phyloP scores from a whole-genome alignment of 257 asterid genomes.

The Coffea eugenioides region DNA sequence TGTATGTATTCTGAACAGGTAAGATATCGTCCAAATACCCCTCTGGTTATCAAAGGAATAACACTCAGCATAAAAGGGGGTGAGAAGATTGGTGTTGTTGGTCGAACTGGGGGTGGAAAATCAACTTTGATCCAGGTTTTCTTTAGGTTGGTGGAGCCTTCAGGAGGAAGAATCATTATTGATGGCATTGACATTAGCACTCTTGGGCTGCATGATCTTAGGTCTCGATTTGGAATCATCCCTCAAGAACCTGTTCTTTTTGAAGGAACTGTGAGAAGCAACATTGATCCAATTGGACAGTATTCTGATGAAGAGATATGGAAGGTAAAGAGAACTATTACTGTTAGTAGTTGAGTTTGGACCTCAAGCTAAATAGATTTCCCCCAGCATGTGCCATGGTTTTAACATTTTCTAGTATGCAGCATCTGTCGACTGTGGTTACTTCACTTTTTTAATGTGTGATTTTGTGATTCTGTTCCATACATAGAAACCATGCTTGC shows the following conservation, averaged over 20 bases:
- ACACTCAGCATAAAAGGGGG: conserved; percentile 76
- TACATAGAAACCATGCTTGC: background rate
- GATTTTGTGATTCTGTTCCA: background rate
- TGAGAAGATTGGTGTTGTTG: conserved; percentile 93
- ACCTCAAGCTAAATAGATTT: background rate
- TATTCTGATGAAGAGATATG: conserved; percentile 91
- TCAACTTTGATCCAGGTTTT: conserved; percentile 90
- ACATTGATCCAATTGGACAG: conserved; percentile 77
- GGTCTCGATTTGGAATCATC: conserved; percentile 95
- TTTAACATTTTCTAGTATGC: background rate
- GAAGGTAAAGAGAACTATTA: conserved; percentile 50
- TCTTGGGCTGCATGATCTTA: conserved; percentile 90
- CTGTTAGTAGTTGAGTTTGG: background rate
- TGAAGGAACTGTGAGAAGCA: conserved; percentile 95
- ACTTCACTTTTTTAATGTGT: background rate
- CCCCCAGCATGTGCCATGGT: background rate
- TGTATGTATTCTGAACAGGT: conserved; percentile 48
- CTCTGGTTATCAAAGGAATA: conserved; percentile 80
- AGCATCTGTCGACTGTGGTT: background rate
- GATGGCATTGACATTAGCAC: conserved; percentile 68
- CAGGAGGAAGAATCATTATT: conserved; percentile 66
- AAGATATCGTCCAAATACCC: conserved; percentile 83
- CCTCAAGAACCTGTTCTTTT: conserved; percentile 99
- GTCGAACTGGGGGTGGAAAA: conserved; percentile 98
- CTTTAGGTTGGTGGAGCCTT: conserved; percentile 95